Conservation (phyloP, 169 alveolate genomes). For the Cryptosporidium felis region DNA sequence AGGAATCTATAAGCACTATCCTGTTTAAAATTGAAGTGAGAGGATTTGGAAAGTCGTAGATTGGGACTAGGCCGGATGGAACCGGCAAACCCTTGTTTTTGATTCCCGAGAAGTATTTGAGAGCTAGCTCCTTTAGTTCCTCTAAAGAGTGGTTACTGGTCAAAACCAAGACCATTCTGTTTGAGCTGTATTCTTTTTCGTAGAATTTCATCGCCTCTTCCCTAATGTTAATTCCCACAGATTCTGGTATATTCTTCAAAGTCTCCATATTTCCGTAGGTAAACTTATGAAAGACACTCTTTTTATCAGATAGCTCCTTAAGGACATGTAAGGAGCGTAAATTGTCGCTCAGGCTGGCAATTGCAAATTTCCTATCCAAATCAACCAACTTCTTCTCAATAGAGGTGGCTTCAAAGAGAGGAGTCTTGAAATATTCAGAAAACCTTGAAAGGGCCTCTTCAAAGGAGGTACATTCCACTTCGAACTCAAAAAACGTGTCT, state of each 20-base stretch:
- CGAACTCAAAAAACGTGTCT: conserved; percentile 76
- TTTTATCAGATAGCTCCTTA: conserved; percentile 35
- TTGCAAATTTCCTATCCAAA: conserved; percentile 78
- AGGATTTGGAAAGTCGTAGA: conserved; percentile 3
- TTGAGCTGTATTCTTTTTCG: conserved; percentile 78
- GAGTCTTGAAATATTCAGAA: conserved; percentile 80
- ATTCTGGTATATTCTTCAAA: conserved; percentile 56
- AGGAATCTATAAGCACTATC: not conserved
- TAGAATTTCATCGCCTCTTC: conserved; percentile 76
- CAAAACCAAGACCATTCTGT: conserved; percentile 78
- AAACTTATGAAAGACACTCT: conserved; percentile 72
- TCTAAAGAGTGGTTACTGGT: conserved; percentile 76
- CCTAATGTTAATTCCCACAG: conserved; percentile 73
- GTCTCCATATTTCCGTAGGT: conserved; percentile 79
- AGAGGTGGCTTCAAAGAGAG: conserved; percentile 78
- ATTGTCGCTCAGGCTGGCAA: conserved; percentile 62
- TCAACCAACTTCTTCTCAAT: conserved; percentile 80
- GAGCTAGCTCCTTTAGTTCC: not conserved
- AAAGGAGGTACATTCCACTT: conserved; percentile 74
- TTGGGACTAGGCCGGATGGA: not conserved
- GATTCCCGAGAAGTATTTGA: conserved; percentile 15
- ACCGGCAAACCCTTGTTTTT: conserved; percentile 23
- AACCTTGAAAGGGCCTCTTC: conserved; percentile 79
- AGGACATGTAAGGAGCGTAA: conserved; percentile 39
- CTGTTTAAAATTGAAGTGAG: not conserved